phyloP scores from a whole-genome alignment of 2,329 filamentous ascomycete genomes.

The Diaporthe helianthi region DNA sequence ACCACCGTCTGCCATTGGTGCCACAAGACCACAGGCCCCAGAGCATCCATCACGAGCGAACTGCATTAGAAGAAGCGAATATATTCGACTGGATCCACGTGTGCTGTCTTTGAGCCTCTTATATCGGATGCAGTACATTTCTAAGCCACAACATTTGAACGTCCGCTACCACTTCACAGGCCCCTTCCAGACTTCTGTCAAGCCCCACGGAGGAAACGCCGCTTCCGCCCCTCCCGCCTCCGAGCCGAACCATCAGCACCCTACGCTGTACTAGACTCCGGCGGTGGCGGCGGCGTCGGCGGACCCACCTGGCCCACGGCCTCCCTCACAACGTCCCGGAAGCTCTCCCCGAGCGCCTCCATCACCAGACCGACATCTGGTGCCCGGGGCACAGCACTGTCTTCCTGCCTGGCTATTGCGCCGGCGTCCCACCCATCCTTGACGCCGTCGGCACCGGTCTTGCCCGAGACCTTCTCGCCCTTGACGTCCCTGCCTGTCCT shows the following conservation, averaged over 20 bases:
- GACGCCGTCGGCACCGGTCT: constrained; percentile 45
- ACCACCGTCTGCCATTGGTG: not conserved
- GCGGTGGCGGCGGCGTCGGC: not conserved
- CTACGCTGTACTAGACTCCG: not conserved
- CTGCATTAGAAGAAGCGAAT: not conserved
- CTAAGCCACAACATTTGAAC: not conserved
- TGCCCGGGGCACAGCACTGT: constrained; percentile 23
- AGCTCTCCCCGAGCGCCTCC: constrained; percentile 27
- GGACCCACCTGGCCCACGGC: constrained; percentile 26
- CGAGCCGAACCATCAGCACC: not conserved
- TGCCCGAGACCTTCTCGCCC: constrained; percentile 50
- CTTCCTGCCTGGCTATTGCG: constrained; percentile 29
- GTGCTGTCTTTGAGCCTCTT: not conserved
- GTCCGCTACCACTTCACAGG: not conserved
- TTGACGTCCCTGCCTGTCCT: constrained; percentile 62
- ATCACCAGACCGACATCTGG: constrained; percentile 26
- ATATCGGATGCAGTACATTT: not conserved
- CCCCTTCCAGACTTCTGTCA: not conserved
- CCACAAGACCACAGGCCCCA: not conserved
- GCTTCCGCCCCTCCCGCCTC: not conserved
- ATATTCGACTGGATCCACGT: not conserved
- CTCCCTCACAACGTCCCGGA: constrained; percentile 26
- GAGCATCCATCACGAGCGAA: not conserved
- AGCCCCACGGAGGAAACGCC: too few species aligned
- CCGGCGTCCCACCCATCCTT: constrained; percentile 36